A percentile compares a stretch with the other conserved stretches of the same genome.
Evolutionary conservation across 257 asterid genomes (phyloP).

Genomic region (Marsdenia floribunda): DNA sequence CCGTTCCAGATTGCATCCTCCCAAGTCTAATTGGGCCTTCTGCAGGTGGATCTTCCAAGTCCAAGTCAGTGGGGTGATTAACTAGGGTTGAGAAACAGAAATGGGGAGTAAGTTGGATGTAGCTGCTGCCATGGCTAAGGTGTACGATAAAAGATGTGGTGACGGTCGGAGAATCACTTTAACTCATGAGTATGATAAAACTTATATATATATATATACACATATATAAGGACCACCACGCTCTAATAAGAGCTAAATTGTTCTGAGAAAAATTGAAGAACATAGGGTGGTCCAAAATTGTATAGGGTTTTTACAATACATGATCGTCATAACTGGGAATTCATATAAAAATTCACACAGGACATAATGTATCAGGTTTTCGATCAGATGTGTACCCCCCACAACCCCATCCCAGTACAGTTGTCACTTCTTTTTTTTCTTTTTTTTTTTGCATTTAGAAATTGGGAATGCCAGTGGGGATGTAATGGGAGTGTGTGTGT

Average conservation of each 20-base stretch:
- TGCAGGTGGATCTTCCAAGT: no score
- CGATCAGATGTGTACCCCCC: slow-evolving; percentile 21
- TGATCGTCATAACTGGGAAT: slow-evolving; percentile 17
- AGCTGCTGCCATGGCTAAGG: background rate
- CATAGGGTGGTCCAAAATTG: slow-evolving; percentile 30
- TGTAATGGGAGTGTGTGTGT: background rate
- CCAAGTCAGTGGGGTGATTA: no score
- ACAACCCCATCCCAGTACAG: slow-evolving; percentile 16
- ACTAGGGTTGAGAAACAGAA: background rate
- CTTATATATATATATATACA: background rate
- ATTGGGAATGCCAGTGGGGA: background rate
- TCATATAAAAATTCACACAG: background rate
- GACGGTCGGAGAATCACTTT: slow-evolving; percentile 12
- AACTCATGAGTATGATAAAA: slow-evolving; percentile 16
- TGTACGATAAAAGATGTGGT: slow-evolving; percentile 16
- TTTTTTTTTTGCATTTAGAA: background rate
- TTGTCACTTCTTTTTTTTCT: slow-evolving; percentile 2
- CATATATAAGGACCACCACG: slow-evolving; percentile 27
- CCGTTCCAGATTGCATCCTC: no score
- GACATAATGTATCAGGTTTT: slow-evolving; percentile 10
- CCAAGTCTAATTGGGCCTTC: background rate
- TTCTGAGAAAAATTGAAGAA: slow-evolving; percentile 12
- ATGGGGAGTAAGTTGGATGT: background rate
- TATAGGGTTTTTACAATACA: background rate
- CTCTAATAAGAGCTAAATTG: background rate